These are phyloP conservation scores for Trichophyton equinum DNA, from an alignment of 2,329 filamentous ascomycete genomes.

Conservation along the genomic window DNA sequence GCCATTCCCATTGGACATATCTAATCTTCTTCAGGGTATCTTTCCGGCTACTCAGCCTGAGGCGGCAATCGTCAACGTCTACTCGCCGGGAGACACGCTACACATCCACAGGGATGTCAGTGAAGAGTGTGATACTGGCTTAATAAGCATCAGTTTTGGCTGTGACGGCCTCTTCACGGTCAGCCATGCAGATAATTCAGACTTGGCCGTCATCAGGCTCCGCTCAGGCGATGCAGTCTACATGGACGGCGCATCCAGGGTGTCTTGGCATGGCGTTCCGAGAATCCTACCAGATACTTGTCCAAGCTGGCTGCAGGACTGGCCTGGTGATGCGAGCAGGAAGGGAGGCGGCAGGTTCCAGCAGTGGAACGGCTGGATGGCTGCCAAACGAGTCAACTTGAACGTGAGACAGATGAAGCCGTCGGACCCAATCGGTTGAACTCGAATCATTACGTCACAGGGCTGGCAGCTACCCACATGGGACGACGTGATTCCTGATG, in stretches of 20 bases:
- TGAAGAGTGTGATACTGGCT: constrained; percentile 62
- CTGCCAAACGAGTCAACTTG: constrained; percentile 72
- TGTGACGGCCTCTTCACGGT: constrained; percentile 86
- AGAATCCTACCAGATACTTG: constrained; percentile 72
- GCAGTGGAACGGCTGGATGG: constrained; percentile 78
- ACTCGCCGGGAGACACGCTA: constrained; percentile 79
- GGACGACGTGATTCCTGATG: background rate
- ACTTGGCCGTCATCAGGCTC: constrained; percentile 46
- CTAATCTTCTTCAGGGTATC: constrained; percentile 50
- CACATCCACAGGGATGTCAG: constrained; percentile 91
- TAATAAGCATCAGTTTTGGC: constrained; percentile 78
- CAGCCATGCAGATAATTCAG: constrained; percentile 45
- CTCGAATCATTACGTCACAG: background rate
- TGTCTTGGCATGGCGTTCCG: constrained; percentile 91
- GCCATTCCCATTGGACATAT: constrained; percentile 61
- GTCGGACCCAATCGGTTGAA: background rate
- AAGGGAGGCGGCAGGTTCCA: constrained; percentile 38
- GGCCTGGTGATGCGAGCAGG: constrained; percentile 44
- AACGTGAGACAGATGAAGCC: constrained; percentile 74
- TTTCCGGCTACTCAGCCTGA: constrained; percentile 71
- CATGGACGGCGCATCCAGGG: constrained; percentile 70
- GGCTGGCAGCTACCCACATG: background rate
- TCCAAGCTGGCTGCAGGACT: constrained; percentile 58
- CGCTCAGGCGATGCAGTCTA: constrained; percentile 80
- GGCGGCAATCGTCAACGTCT: constrained; percentile 89